These are phyloP conservation scores for Stemphylium vesicarium DNA, from an alignment of 2,329 filamentous ascomycete species.

Conservation along the genomic window DNA sequence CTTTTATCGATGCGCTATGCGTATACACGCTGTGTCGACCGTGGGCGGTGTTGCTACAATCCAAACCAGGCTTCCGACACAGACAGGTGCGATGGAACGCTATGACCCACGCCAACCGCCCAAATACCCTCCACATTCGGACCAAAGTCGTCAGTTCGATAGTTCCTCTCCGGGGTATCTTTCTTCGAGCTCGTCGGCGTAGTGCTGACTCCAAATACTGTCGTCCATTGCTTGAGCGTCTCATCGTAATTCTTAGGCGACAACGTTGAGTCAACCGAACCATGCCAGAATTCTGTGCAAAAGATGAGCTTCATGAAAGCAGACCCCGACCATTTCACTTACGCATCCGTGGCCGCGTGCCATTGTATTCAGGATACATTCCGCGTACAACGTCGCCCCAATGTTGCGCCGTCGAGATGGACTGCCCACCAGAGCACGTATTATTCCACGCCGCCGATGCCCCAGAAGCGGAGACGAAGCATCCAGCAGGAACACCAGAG, in stretches of 20 bases:
- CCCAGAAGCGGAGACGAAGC: constrained; percentile 56
- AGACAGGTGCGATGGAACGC: constrained; percentile 33
- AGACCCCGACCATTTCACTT: not conserved
- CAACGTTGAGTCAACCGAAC: constrained; percentile 59
- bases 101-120: constrained; percentile 38
- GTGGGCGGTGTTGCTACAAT: constrained; percentile 9
- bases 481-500: constrained; percentile 62
- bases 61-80: constrained; percentile 40
- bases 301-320: not conserved
- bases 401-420: constrained; percentile 53
- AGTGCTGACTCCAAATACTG: constrained; percentile 34
- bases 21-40: not conserved
- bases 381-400: constrained; percentile 57
- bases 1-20: not conserved
- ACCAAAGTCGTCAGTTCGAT: constrained; percentile 39
- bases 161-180: constrained; percentile 39
- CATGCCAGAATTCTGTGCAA: constrained; percentile 61
- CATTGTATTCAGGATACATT: constrained; percentile 61
- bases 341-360: constrained; percentile 58
- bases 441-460: constrained; percentile 59
- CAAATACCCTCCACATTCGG: constrained; percentile 35
- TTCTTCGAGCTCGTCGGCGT: constrained; percentile 32
- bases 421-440: constrained; percentile 58
- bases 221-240: constrained; percentile 50
- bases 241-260: constrained; percentile 63